Evolutionary conservation across 73 alveolate species (phyloP).

Genomic region (Tetrahymena malaccensis): DNA sequence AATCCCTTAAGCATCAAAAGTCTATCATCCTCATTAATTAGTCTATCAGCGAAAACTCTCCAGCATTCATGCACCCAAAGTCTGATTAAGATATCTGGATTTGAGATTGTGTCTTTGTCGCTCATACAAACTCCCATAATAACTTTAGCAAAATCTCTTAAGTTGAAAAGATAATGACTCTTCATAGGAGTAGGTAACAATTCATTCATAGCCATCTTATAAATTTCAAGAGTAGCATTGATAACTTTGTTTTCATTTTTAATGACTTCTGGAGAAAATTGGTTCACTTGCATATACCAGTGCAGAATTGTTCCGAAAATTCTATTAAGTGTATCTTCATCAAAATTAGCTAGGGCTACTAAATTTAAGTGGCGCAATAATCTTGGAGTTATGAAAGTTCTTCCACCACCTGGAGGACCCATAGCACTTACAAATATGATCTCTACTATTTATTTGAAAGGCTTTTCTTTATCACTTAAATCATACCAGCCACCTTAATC

Average conservation of each 20-base stretch:
- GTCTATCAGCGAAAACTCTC: constrained; percentile 98
- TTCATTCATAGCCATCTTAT: constrained; percentile 88
- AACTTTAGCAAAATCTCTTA: constrained; percentile 98
- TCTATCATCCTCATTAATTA: constrained; percentile 95
- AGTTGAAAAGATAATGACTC: constrained; percentile 97
- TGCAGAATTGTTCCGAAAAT: constrained; percentile 93
- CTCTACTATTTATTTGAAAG: constrained; percentile 94
- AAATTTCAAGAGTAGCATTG: constrained; percentile 86
- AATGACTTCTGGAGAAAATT: constrained; percentile 78
- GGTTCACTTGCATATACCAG: constrained; percentile 75
- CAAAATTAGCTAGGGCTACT: constrained; percentile 90
- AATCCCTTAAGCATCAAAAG: constrained; percentile 91
- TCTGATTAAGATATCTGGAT: constrained; percentile 79
- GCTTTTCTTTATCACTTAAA: constrained; percentile 88
- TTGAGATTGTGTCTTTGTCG: constrained; percentile 71
- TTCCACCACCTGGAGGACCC: constrained; percentile 99
- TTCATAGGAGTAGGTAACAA: constrained; percentile 98
- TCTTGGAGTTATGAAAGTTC: constrained; percentile 97
- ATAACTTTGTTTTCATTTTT: constrained; percentile 83
- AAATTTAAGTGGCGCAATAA: constrained; percentile 90
- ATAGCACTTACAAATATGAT: constrained; percentile 93
- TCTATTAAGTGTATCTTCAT: constrained; percentile 86
- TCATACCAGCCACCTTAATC: constrained; percentile 99
- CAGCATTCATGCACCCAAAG: constrained; percentile 99
- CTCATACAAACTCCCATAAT: constrained; percentile 94